Evolutionary conservation across 768 basidiomycete species (phyloP).

Genomic region (Fomitopsis serialis): DNA sequence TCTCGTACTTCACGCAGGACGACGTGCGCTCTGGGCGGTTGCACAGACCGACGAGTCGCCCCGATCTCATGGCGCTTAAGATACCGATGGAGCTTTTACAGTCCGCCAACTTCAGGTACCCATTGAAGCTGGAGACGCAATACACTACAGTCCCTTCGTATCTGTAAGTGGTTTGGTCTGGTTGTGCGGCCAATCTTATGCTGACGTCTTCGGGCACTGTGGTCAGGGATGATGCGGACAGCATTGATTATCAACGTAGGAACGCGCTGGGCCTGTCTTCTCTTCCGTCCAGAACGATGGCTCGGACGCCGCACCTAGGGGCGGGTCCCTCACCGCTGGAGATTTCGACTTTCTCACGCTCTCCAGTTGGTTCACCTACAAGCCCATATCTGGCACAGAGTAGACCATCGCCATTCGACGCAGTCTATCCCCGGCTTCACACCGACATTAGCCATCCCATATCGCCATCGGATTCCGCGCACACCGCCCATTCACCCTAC

Average conservation of each 20-base stretch:
- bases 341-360: constrained; percentile 9
- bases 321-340: constrained; percentile 14
- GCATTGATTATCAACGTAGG: constrained; percentile 15
- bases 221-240: constrained; percentile 19
- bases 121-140: constrained; percentile 72
- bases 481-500: background rate
- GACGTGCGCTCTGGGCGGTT: constrained; percentile 70
- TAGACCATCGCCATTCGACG: constrained; percentile 5
- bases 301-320: constrained; percentile 9
- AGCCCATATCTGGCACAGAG: constrained; percentile 11
- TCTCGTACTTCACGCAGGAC: constrained; percentile 79
- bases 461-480: background rate
- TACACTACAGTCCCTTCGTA: constrained; percentile 63
- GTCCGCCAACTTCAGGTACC: constrained; percentile 77
- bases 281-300: constrained; percentile 4
- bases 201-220: constrained; percentile 5
- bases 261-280: constrained; percentile 7
- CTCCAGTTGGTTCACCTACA: constrained; percentile 5
- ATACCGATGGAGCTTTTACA: constrained; percentile 78
- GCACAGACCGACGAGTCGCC: constrained; percentile 60
- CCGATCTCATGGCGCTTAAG: constrained; percentile 66
- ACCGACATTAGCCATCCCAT: background rate
- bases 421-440: background rate
- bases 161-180: constrained; percentile 40
- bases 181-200: background rate